Conservation (phyloP, 2,329 filamentous ascomycete species). For the Coniochaeta pulveracea region DNA sequence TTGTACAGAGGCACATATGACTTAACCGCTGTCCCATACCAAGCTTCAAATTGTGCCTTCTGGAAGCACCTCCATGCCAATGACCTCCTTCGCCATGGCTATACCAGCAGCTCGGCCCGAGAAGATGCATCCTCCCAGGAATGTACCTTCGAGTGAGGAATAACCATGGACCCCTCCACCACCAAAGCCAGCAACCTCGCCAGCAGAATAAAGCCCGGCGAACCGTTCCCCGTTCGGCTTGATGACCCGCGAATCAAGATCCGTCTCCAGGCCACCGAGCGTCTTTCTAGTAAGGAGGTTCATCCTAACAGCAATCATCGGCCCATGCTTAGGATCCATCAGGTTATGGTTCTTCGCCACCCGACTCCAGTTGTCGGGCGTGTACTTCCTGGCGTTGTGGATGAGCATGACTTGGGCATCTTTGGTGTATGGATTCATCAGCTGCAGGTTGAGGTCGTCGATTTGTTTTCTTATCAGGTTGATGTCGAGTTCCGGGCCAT, state of each 20-base stretch:
- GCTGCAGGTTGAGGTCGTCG: conserved; percentile 41
- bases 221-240: conserved; percentile 34
- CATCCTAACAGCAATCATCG: conserved; percentile 48
- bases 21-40: too few relatives aligned
- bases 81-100: conserved; percentile 38
- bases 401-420: conserved; percentile 53
- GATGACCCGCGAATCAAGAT: conserved; percentile 44
- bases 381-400: conserved; percentile 42
- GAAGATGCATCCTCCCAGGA: conserved; percentile 52
- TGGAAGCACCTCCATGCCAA: conserved; percentile 5
- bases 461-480: conserved; percentile 32
- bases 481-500: conserved; percentile 35
- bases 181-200: conserved; percentile 49
- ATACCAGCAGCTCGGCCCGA: conserved; percentile 45
- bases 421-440: conserved; percentile 45
- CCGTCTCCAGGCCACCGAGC: conserved; percentile 48
- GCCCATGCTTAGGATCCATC: conserved; percentile 41
- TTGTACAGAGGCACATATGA: too few relatives aligned
- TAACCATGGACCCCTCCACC: conserved; percentile 53
- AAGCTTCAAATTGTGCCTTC: too few relatives aligned
- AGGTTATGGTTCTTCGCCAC: conserved; percentile 42
- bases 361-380: conserved; percentile 38
- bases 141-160: conserved; percentile 50
- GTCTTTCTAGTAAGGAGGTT: conserved; percentile 52
- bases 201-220: conserved; percentile 46